phyloP scores from a whole-genome alignment of 192 early-diverging fungal species.

The Chytriomyces confervae region DNA sequence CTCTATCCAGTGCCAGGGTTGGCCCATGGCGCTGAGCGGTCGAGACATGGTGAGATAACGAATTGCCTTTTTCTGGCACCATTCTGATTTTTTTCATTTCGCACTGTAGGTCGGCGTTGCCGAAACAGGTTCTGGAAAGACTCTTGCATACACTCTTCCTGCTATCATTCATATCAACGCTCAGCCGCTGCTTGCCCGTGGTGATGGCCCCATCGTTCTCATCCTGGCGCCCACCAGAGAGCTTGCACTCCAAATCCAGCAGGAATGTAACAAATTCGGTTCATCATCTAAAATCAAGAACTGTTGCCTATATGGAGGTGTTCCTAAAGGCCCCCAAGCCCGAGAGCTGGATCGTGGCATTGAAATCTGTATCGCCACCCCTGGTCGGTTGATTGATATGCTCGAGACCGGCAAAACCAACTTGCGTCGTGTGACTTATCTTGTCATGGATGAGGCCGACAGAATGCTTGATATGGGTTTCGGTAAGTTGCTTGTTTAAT shows the following conservation, averaged over 20 bases:
- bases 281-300: constrained; percentile 87
- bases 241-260: constrained; percentile 95
- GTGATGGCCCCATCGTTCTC: constrained; percentile 96
- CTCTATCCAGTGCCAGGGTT: constrained; percentile 95
- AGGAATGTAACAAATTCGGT: constrained; percentile 94
- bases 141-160: constrained; percentile 89
- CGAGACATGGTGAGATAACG: constrained; percentile 78
- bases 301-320: constrained; percentile 95
- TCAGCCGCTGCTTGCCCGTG: constrained; percentile 86
- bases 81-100: constrained; percentile 3
- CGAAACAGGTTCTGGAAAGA: constrained; percentile 79
- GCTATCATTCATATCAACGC: constrained; percentile 98
- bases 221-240: constrained; percentile 97
- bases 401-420: constrained; percentile 87
- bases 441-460: constrained; percentile 99
- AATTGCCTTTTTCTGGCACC: constrained; percentile 15
- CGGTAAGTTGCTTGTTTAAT: background rate
- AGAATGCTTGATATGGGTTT: constrained; percentile 65
- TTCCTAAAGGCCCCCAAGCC: constrained; percentile 88
- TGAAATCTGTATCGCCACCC: constrained; percentile 97
- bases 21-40: constrained; percentile 97
- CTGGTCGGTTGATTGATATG: constrained; percentile 98
- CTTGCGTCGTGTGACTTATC: constrained; percentile 90
- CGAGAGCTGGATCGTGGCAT: constrained; percentile 83
- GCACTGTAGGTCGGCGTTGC: constrained; percentile 54